Evolutionary conservation across 352 stramenopile species (phyloP), one percentile per base, ranked within the genome.

Genomic region (Aphanomyces euteiches): DNA sequence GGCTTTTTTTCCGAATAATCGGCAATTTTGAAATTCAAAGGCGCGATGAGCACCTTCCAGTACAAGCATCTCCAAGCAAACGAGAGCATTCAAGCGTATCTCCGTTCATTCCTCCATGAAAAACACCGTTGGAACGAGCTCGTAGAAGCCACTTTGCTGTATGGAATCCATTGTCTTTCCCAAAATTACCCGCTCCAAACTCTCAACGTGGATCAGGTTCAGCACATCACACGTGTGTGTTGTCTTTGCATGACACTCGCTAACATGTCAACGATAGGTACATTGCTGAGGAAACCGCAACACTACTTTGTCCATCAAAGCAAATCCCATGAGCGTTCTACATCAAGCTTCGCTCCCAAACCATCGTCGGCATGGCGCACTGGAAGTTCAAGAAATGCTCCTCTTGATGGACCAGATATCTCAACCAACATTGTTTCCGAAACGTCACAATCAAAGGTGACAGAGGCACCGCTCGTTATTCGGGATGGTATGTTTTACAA

Each of bases 161-260:
- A 70, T 61, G 64, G 64, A 37, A 61, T 70, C 36, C 64, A 70
- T 47, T 70, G 64, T 34, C 38, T 70, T 13, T 37, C 64, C 12
- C 64, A 70, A 21, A 70, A 70, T 50, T 70, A 70, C 47, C 48
- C 64, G 36, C 19, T 70, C 45, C 64, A 70, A 17, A 47, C 64
- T 28, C 64, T 70, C 8, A 70, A 54, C 38, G 47, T 61, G 21
- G 64, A 70, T 15, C 64, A 70, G 48, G 64, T 70, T 28, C 45
- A 47, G 34, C 43, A 70, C 38, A 70, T 70, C 54, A 70, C 64
- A 19, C 64, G 64, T 70, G 15, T 34, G 47, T 53, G 13, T 53
- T 4, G 12, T 7, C 43, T 36, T 50, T 57, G 17, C 4, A 34
- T 38, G 28, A 28, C 28, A 28, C 21, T 45, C 13, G 13, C 17